phyloP scores from a whole-genome alignment of 108 stramenopile genomes.

The Skeletonema marinoi region DNA sequence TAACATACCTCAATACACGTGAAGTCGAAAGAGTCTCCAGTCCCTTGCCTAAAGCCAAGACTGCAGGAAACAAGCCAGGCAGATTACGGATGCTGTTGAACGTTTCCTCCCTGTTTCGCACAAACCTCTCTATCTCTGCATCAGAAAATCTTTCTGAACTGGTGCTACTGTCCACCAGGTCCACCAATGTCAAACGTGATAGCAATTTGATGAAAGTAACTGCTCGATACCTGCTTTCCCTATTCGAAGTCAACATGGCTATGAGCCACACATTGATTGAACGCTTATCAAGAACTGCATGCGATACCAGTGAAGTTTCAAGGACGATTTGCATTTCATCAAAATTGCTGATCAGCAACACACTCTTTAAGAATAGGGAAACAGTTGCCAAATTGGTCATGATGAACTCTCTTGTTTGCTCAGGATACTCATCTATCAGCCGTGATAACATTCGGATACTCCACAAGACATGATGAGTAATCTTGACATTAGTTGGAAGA shows the following conservation, averaged over 20 bases:
- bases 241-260: conserved; percentile 44
- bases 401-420: conserved; percentile 41
- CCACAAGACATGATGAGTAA: conserved; percentile 29
- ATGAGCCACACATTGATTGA: conserved; percentile 50
- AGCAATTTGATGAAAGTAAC: conserved; percentile 39
- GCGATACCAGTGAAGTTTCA: conserved; percentile 27
- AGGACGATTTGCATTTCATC: conserved; percentile 19
- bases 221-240: conserved; percentile 41
- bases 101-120: conserved; percentile 15
- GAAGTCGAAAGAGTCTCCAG: conserved; percentile 42
- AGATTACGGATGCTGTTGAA: conserved; percentile 31
- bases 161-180: conserved; percentile 34
- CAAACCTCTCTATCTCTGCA: conserved; percentile 41
- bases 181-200: conserved; percentile 16
- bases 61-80: conserved; percentile 46
- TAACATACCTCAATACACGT: conserved; percentile 49
- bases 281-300: conserved; percentile 38
- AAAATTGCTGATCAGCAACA: conserved; percentile 26
- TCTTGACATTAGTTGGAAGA: conserved; percentile 25
- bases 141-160: conserved; percentile 39
- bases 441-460: conserved; percentile 40
- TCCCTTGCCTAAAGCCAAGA: conserved; percentile 33
- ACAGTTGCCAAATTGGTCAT: conserved; percentile 45
- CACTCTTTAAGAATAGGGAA: conserved; percentile 41
- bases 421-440: conserved; percentile 40